Percentiles rank a stretch among this genome's conserved stretches.
Evolutionary conservation across 345 rosid genomes (phyloP).

Genomic region (Anacardium occidentale): DNA sequence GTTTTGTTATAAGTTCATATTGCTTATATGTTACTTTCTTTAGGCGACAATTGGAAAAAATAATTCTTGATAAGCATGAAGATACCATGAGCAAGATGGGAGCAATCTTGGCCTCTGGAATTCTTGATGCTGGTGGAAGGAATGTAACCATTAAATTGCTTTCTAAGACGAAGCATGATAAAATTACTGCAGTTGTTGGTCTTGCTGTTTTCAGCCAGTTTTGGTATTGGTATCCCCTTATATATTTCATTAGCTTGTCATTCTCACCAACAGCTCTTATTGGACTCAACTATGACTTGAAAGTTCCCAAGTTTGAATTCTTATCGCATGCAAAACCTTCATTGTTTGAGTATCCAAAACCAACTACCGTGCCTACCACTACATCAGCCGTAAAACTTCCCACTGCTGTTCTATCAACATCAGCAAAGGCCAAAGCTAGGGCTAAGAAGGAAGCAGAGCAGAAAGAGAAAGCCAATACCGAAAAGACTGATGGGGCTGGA

Average conservation of each 20-base stretch:
- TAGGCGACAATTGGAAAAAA: slow-evolving; percentile 94
- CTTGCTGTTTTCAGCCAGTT: slow-evolving; percentile 98
- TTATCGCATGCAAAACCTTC: slow-evolving; percentile 93
- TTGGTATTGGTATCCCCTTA: slow-evolving; percentile 99
- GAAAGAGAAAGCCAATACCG: slow-evolving; percentile 59
- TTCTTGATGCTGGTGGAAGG: slow-evolving; percentile 99
- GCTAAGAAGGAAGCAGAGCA: slow-evolving; percentile 98
- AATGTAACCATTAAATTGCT: slow-evolving; percentile 90
- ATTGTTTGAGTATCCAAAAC: slow-evolving; percentile 93
- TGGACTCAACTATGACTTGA: slow-evolving; percentile 87
- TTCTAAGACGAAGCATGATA: slow-evolving; percentile 95
- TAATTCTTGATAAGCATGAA: slow-evolving; percentile 92
- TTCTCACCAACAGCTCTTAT: slow-evolving; percentile 97
- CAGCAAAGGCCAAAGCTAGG: slow-evolving; percentile 92
- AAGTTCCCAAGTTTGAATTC: slow-evolving; percentile 93
- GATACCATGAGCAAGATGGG: slow-evolving; percentile 99
- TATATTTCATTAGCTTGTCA: slow-evolving; percentile 82
- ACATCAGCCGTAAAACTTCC: slow-evolving; percentile 91
- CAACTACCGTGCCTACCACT: slow-evolving; percentile 75
- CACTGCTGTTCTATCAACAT: slow-evolving; percentile 95
- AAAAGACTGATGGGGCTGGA: slow-evolving; percentile 56
- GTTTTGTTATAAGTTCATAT: not conserved
- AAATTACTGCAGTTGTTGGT: slow-evolving; percentile 92
- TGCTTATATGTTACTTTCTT: slow-evolving; percentile 9
- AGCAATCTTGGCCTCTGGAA: slow-evolving; percentile 95